Evolutionary conservation across 805 yeast genomes (phyloP).

Genomic region (Kluyveromyces dobzhanskii): DNA sequence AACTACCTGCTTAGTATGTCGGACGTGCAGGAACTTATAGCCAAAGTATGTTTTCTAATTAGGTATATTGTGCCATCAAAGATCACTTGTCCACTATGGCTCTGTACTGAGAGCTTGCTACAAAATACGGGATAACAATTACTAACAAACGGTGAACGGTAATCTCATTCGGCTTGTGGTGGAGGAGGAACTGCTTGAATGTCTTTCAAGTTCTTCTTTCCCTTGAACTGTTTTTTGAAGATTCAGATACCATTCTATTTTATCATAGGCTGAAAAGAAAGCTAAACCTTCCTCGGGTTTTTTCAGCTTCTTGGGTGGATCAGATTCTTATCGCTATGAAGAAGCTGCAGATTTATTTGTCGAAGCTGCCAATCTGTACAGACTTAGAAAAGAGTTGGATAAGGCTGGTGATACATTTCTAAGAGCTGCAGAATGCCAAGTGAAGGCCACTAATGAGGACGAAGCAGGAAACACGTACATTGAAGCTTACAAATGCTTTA

Average conservation of each 20-base stretch:
- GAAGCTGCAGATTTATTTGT: constrained; percentile 87
- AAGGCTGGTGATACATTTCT: constrained; percentile 80
- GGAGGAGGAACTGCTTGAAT: not conserved
- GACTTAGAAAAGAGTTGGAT: constrained; percentile 61
- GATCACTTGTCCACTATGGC: constrained; percentile 20
- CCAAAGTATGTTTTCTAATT: constrained; percentile 26
- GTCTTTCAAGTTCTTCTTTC: constrained; percentile 4
- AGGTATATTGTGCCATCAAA: no score
- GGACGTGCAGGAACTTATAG: constrained; percentile 39
- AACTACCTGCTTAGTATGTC: constrained; percentile 33
- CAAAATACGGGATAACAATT: no score
- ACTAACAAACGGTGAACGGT: no score
- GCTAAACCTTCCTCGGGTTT: constrained; percentile 64
- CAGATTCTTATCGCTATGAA: constrained; percentile 58
- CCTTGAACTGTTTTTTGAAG: not conserved
- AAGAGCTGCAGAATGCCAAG: constrained; percentile 76
- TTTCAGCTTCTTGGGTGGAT: constrained; percentile 58
- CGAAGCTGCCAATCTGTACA: constrained; percentile 89
- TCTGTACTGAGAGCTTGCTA: no score
- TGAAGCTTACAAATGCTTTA: constrained; percentile 85
- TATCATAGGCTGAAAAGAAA: constrained; percentile 57
- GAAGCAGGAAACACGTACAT: constrained; percentile 87
- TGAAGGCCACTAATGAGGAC: constrained; percentile 66
- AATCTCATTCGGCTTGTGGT: constrained; percentile 10
- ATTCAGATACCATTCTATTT: no score